phyloP scores from a whole-genome alignment of 306 rosid genomes.

The Fragaria vesca region DNA sequence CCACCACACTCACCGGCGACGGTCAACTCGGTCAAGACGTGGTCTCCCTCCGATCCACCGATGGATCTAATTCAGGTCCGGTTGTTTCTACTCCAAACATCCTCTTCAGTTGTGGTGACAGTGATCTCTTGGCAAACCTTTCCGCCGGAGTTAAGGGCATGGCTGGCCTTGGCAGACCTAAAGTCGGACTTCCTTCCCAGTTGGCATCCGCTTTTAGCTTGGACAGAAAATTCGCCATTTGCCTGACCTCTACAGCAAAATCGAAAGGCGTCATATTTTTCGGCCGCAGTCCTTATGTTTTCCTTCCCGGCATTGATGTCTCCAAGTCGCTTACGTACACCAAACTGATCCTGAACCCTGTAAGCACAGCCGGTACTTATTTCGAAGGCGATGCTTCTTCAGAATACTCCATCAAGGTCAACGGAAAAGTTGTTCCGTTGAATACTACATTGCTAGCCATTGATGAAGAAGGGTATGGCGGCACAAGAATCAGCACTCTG shows the following conservation, averaged over 20 bases:
- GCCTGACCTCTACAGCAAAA: conserved; percentile 35
- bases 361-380: conserved; percentile 20
- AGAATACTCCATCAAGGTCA: conserved; percentile 50
- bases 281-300: conserved; percentile 45
- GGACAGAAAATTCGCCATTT: conserved; percentile 46
- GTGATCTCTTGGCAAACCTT: conserved; percentile 33
- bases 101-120: conserved; percentile 48
- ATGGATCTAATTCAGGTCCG: conserved; percentile 34
- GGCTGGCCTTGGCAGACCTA: conserved; percentile 56
- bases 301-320: conserved; percentile 36
- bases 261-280: conserved; percentile 46
- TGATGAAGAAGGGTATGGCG: conserved; percentile 47
- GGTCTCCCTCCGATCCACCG: conserved; percentile 41
- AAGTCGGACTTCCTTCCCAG: conserved; percentile 42
- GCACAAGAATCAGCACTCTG: conserved; percentile 59
- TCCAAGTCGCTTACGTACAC: conserved; percentile 42
- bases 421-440: conserved; percentile 21
- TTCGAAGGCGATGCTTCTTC: conserved; percentile 37
- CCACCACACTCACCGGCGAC: background rate
- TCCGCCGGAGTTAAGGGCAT: conserved; percentile 51
- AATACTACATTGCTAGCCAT: conserved; percentile 42
- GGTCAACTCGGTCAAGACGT: conserved; percentile 43
- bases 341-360: conserved; percentile 36
- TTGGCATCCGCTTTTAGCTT: conserved; percentile 45
- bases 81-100: conserved; percentile 36